Evolutionary conservation across 164 flowering plant genomes (phyloP).

Genomic region (Hamamelis virginiana): DNA sequence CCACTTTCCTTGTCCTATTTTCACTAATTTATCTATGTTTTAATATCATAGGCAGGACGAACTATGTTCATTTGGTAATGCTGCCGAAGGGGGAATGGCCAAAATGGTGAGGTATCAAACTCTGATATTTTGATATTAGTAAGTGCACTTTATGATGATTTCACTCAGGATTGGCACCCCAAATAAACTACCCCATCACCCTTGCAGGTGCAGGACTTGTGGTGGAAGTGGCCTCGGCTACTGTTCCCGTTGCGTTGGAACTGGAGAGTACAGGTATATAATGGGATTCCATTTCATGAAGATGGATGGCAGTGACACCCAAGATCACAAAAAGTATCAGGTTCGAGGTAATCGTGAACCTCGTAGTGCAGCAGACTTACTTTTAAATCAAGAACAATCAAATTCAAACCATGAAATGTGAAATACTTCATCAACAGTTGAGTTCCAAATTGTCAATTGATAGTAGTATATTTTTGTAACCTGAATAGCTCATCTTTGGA

Average conservation of each 20-base stretch:
- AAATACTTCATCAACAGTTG: not conserved
- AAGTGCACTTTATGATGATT: not conserved
- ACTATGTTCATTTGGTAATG: conserved; percentile 49
- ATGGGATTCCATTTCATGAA: conserved; percentile 85
- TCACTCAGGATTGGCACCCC: not conserved
- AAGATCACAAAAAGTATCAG: conserved; percentile 3
- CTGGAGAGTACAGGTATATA: conserved; percentile 72
- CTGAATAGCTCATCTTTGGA: too few species aligned
- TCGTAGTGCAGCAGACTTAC: conserved; percentile 20
- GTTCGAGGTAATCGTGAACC: conserved; percentile 2
- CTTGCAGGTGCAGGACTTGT: conserved; percentile 75
- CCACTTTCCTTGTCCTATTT: too few species aligned
- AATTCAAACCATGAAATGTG: conserved; percentile 6
- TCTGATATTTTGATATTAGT: not conserved
- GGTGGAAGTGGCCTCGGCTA: conserved; percentile 76
- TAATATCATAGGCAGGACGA: conserved; percentile 62
- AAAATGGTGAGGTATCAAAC: conserved; percentile 59
- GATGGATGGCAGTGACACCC: conserved; percentile 16
- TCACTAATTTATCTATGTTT: not conserved
- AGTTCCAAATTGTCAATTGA: too few species aligned
- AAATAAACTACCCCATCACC: not conserved
- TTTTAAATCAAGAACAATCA: conserved; percentile 8
- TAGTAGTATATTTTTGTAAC: too few species aligned
- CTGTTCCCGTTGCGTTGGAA: conserved; percentile 78
- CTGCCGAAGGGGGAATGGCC: conserved; percentile 97